A percentile compares a stretch with the other conserved stretches of the same genome.
These are phyloP conservation scores for Phytophthora chlamydospora DNA, from an alignment of 352 stramenopile genomes.

Conservation along the genomic window DNA sequence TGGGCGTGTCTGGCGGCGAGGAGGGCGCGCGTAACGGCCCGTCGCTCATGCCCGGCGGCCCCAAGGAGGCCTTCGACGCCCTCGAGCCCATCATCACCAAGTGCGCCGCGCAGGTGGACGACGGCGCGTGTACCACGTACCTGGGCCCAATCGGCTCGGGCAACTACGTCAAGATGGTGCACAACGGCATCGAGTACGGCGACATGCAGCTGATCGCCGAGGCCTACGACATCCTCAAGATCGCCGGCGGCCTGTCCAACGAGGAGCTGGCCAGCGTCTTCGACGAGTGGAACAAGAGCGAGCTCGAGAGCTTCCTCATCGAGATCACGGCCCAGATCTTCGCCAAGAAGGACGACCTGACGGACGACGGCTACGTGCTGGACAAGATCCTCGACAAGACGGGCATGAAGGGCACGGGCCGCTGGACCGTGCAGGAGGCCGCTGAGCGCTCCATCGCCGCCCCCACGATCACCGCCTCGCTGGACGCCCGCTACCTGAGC, in stretches of 20 bases:
- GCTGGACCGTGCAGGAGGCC: constrained; percentile 96
- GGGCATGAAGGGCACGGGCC: constrained; percentile 98
- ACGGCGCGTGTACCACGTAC: constrained; percentile 97
- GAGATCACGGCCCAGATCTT: constrained; percentile 99
- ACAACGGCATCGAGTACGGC: constrained; percentile 99
- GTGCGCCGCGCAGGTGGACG: constrained; percentile 95
- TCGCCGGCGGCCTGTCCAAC: constrained; percentile 90
- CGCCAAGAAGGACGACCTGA: constrained; percentile 96
- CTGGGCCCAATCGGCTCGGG: constrained; percentile 95
- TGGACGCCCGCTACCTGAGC: constrained; percentile 97
- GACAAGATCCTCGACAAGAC: constrained; percentile 99
- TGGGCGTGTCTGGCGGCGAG: constrained; percentile 99
- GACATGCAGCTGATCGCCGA: constrained; percentile 99
- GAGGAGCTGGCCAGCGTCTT: constrained; percentile 94
- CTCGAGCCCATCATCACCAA: constrained; percentile 98
- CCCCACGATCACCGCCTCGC: constrained; percentile 97
- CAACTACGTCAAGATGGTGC: constrained; percentile 99
- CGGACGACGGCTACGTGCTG: constrained; percentile 84
- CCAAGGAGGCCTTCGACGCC: constrained; percentile 95
- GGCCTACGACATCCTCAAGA: constrained; percentile 98
- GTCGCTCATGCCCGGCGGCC: constrained; percentile 98
- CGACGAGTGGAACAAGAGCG: constrained; percentile 96
- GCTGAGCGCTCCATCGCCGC: constrained; percentile 96
- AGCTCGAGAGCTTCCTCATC: constrained; percentile 98
- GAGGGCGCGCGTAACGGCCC: constrained; percentile 98